phyloP scores from a whole-genome alignment of 306 rosid genomes.

The Begonia fuchsioides region DNA sequence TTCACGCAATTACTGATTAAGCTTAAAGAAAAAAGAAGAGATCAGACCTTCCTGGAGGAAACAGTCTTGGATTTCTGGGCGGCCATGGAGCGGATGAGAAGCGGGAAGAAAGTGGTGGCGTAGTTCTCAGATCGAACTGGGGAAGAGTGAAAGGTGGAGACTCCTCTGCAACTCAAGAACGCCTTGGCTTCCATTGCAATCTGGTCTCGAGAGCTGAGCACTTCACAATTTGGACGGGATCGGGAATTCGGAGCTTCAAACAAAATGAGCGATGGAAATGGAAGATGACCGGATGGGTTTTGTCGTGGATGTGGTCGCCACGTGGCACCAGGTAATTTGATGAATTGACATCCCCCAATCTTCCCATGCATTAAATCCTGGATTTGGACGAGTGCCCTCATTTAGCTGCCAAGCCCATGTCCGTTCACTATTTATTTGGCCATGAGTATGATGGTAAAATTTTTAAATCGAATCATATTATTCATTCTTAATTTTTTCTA shows the following conservation, averaged over 20 bases:
- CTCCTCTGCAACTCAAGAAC: slow-evolving; percentile 20
- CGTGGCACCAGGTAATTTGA: slow-evolving; percentile 20
- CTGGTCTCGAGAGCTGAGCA: neutral
- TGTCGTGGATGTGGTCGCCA: slow-evolving; percentile 5
- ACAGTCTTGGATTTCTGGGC: slow-evolving; percentile 54
- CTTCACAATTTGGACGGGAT: no score
- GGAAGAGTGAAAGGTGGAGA: slow-evolving; percentile 15
- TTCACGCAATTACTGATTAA: no score
- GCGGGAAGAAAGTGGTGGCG: slow-evolving; percentile 18
- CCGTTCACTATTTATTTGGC: no score
- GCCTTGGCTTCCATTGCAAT: slow-evolving; percentile 36
- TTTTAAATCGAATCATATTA: no score
- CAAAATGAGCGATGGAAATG: slow-evolving; percentile 16
- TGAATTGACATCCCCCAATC: no score
- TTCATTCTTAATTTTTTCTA: no score
- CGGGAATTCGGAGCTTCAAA: no score
- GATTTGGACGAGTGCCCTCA: no score
- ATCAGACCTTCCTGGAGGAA: slow-evolving; percentile 47
- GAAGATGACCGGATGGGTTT: slow-evolving; percentile 16
- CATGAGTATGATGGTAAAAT: no score
- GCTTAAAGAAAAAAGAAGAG: neutral
- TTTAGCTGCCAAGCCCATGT: no score
- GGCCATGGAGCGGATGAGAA: slow-evolving; percentile 54
- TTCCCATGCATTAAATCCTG: no score
- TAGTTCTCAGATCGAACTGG: neutral